These are phyloP conservation scores for Sherardia arvensis DNA, from an alignment of 257 asterid genomes.

Conservation along the genomic window DNA sequence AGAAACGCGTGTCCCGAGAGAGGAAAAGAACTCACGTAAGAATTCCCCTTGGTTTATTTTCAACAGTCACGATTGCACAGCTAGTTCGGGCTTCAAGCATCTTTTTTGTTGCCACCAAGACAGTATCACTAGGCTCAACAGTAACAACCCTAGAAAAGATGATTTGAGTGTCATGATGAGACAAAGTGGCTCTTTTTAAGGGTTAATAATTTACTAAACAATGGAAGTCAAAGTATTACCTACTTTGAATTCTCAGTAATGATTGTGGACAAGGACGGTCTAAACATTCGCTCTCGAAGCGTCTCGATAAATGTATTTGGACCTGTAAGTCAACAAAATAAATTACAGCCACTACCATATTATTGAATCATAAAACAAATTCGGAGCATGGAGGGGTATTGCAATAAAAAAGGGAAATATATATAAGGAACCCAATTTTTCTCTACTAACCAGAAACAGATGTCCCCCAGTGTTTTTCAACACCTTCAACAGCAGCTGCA, in stretches of 20 bases:
- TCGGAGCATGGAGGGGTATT: not conserved
- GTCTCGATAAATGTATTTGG: slow-evolving; percentile 76
- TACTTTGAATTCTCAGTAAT: slow-evolving; percentile 95
- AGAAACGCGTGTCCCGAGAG: not conserved
- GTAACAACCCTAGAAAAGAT: slow-evolving; percentile 43
- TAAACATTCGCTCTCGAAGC: slow-evolving; percentile 79
- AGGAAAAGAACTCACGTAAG: slow-evolving; percentile 30
- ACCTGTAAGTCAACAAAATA: slow-evolving; percentile 34
- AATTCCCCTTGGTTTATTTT: slow-evolving; percentile 86
- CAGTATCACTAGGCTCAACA: slow-evolving; percentile 72
- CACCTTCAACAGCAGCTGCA: slow-evolving; percentile 98
- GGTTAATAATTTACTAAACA: not conserved
- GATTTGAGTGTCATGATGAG: not conserved
- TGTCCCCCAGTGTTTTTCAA: slow-evolving; percentile 95
- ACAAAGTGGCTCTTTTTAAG: not conserved
- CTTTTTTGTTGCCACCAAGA: slow-evolving; percentile 62
- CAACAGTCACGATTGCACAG: slow-evolving; percentile 65
- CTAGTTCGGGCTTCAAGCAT: slow-evolving; percentile 64
- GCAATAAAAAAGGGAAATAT: not conserved
- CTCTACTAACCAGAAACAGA: slow-evolving; percentile 63
- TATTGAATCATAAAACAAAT: not conserved
- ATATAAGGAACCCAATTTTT: slow-evolving; percentile 5
- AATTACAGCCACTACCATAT: slow-evolving; percentile 5
- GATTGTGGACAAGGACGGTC: slow-evolving; percentile 80
- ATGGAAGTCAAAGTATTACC: slow-evolving; percentile 58